Base-by-base conservation (phyloP, 352 stramenopile genomes). In the Peronospora tabacina region DNA sequence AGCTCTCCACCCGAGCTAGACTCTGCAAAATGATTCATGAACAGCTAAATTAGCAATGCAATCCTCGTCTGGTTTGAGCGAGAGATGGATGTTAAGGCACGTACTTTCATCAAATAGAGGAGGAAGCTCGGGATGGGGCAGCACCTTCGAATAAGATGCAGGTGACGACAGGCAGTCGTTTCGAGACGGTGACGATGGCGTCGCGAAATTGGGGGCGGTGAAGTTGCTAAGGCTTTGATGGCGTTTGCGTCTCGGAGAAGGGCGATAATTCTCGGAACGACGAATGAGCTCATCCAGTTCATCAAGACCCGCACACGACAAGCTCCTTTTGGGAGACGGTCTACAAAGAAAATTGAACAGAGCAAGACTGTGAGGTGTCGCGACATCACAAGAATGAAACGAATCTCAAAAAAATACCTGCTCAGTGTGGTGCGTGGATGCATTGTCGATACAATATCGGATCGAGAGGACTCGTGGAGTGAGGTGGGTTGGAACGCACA, bases 311-410 rank as follows among this genome's bases (percentile, higher is more conserved):
- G 78, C 75, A 47, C 70, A 72, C 22, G 78, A 74, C 12, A 71
- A 66, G 28, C 67, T 75, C 45, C 75, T 72, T 38, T 90, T 87
- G 37, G 73, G 74, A 41, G 75, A 73, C 8, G 70, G 68, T 46
- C 72, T 84, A 58, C 12, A 20, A 33, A 41, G 15, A 35, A n/a
- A 13, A 41, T 20, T 39, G 11, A 20, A 51, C 19, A 15, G 39
- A 53, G 38, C 30, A 26, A 17, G 44, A 15, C 10, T 16, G 26
- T 59, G 16, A 48, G 34, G 15, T 15, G 32, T 30, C 11, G 30
- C 16, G 24, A 48, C 1, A 35, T n/a, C 39, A 26, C 30, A 7
- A 41, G 0, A 28, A 10, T 8, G 17, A 5, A 44, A 46, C 13
- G 0, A n/a, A 16, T n/a, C 1, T n/a, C 15, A 3, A 26, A 29